A percentile compares a stretch with the other conserved stretches of the same genome.
These are phyloP conservation scores for Cladosporium sp. DNA, from an alignment of 2,329 filamentous ascomycete genomes.

Conservation along the genomic window DNA sequence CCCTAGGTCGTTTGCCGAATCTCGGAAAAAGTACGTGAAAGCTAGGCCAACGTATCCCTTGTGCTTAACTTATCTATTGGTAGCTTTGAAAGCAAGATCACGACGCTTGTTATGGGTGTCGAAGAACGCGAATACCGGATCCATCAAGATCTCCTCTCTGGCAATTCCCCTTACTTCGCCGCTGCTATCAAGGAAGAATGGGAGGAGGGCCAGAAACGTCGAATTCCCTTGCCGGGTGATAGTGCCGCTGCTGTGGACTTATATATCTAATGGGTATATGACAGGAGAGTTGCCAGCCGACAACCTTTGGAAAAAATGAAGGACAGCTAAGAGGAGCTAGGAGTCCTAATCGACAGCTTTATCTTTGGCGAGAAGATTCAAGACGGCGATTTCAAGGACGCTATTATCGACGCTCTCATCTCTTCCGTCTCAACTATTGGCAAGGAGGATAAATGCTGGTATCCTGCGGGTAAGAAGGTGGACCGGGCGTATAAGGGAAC, in stretches of 20 bases:
- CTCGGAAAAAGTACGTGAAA: background rate
- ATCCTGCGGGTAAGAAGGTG: background rate
- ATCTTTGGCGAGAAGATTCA: conserved; percentile 17
- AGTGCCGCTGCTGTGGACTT: background rate
- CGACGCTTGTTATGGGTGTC: background rate
- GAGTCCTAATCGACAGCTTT: background rate
- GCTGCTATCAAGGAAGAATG: conserved; percentile 13
- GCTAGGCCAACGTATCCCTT: too few species aligned
- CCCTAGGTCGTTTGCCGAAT: background rate
- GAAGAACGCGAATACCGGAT: background rate
- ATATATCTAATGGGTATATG: conserved; percentile 16
- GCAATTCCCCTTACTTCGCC: conserved; percentile 12
- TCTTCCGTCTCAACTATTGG: background rate
- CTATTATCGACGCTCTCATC: conserved; percentile 12
- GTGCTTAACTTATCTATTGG: too few species aligned
- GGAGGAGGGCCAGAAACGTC: background rate
- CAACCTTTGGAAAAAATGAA: background rate
- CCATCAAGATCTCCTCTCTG: conserved; percentile 5
- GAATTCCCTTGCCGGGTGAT: conserved; percentile 14
- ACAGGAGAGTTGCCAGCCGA: background rate
- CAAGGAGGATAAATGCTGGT: background rate
- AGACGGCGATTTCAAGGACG: conserved; percentile 15
- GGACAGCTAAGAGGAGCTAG: background rate
- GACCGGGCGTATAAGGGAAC: background rate
- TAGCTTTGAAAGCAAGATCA: too few species aligned